Conservation (phyloP, 208 protist genomes). For the Tritrichomonas foetus region DNA sequence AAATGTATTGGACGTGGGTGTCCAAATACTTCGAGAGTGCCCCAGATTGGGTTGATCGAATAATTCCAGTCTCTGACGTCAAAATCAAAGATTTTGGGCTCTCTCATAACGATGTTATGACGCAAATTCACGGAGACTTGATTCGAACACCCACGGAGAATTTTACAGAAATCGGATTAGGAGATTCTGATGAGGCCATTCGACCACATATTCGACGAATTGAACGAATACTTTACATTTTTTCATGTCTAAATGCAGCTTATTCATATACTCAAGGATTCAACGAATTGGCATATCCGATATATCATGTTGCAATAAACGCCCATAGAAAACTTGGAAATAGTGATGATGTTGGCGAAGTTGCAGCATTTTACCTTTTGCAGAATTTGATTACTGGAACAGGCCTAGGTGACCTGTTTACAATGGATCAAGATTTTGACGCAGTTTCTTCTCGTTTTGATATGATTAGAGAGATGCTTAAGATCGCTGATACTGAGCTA, state of each 20-base stretch:
- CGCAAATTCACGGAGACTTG: neutral
- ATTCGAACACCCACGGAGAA: neutral
- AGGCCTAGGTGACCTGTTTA: neutral
- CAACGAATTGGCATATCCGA: neutral
- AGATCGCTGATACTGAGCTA: neutral
- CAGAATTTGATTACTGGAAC: constrained; percentile 5
- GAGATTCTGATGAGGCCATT: neutral
- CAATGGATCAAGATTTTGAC: constrained; percentile 9
- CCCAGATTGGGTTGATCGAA: neutral
- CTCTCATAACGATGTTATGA: neutral
- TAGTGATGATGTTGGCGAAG: neutral
- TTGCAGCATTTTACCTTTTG: neutral
- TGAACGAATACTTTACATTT: constrained; percentile 9
- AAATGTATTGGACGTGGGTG: neutral
- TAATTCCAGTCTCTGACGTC: neutral
- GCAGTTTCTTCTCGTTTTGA: neutral
- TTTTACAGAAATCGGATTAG: neutral
- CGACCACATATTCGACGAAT: neutral
- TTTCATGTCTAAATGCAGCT: neutral
- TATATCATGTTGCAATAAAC: neutral
- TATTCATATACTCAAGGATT: constrained; percentile 39
- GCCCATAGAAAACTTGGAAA: neutral
- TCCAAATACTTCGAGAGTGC: neutral
- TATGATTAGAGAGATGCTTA: neutral
- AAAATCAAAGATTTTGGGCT: constrained; percentile 14